Evolutionary conservation across 2,329 filamentous ascomycete genomes (phyloP), one percentile per base, ranked within the genome.

Genomic region (Ophiosphaerella korrae): DNA sequence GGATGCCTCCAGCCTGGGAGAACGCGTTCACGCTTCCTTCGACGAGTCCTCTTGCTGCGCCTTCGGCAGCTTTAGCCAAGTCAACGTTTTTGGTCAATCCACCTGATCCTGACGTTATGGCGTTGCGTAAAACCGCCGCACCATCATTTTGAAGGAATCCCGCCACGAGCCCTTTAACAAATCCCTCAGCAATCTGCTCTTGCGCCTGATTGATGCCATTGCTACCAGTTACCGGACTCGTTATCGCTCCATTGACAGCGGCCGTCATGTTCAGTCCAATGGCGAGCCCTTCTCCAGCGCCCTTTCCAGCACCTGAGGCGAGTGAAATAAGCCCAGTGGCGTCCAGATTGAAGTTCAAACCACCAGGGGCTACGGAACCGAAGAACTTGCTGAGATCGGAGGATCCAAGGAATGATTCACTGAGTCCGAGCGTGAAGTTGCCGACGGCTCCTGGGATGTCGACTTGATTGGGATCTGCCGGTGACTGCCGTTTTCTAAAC

Each of bases 301-400:
- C 67, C 5, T 65, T 62, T 23, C 67, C 67, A 43, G 64, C 62
- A 11, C 67, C 67, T 14, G 64, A 56, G n/a, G 60, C 64, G 4
- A 69, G 33, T 13, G 61, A 57, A 1, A 58, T 43, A 13, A 42
- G 32, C 14, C 6, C 16, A 12, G n/a, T 16, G 18, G 6, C 11
- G 8, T 8, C 24, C 24, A 26, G 8, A 8, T 26, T 26, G 5
- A 26, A 8, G 24, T 32, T 32, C 13, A 29, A n/a, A 11, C 8
- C 47, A 4, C 48, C 38, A 1, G 40, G 40, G 4, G n/a, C n/a
- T n/a, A n/a, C n/a, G n/a, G n/a, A n/a, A n/a, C 39, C 24, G 7
- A 46, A 53, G 3, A 65, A 31, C 13, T 42, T 59, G 11, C 41
- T 57, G 1, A 70, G 44, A 35, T 68, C 50, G 32, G 58, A 54